Evolutionary conservation across 1,284 basidiomycete genomes (phyloP), one percentile per base, ranked within the genome.

Genomic region (Singerocomus rubriflavus): DNA sequence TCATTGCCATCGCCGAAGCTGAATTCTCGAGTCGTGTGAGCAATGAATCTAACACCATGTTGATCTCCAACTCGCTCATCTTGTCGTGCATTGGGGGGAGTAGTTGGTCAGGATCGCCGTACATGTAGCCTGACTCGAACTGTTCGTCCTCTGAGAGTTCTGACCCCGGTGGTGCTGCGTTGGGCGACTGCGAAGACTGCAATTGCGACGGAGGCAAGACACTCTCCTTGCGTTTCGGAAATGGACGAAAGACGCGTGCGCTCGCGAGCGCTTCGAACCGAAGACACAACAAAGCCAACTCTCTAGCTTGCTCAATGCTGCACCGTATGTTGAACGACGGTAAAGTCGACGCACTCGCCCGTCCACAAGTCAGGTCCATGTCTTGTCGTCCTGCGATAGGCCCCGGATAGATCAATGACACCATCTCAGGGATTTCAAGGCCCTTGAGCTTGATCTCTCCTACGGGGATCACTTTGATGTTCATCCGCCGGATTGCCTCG

Each of bases 361-460:
- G 70, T 21, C 74, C 69, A 1, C 71, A 63, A 21, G 73, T 73
- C 48, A 80, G 72, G 50, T 84, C 79, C 33, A 88, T 70, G 51
- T 85, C 78, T 53, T 88, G 78, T 26, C 97, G 85, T 8, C 86
- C 88, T 17, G 81, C 79, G 17, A 99, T 76, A 14, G 81, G 80
- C 45, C 74, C 78, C 0, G 96, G 93, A 66, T 94, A 98, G 42
- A 98, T 79, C 25, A 90, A 71, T 27, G 91, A 91, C 13, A 99
- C 76, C 59, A 82, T 78, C 70, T 98, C 96, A 1, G 91, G 91
- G 2, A 90, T 79, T 71, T 98, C 94, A 33, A 98, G 77, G 13
- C 96, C 96, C 70, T 98, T 98, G 58, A 99, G 82, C 66, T 93
- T 92, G 56, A 88, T 80, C 69, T 98, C 93, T 21, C 97, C 97